Conservation (phyloP, 257 asterid species). For the Misopates orontium region DNA sequence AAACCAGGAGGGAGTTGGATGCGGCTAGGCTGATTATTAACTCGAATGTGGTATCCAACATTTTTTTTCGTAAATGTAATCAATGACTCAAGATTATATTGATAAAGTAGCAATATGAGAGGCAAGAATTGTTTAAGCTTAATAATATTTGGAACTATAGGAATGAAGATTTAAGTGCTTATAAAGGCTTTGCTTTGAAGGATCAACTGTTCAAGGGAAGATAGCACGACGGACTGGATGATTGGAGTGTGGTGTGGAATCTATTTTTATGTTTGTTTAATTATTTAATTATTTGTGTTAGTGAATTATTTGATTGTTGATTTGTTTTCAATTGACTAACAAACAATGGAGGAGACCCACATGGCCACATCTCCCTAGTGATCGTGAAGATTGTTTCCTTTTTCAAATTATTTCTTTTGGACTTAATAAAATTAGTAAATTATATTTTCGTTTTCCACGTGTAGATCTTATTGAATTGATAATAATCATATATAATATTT, state of each 20-base stretch:
- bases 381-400: too few relatives aligned
- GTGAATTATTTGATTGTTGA: not conserved
- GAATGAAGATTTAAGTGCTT: slow-evolving; percentile 1
- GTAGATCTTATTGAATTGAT: too few relatives aligned
- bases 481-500: too few relatives aligned
- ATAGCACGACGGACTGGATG: slow-evolving; percentile 12
- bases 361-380: not conserved
- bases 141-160: slow-evolving; percentile 12
- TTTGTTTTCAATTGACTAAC: slow-evolving; percentile 9
- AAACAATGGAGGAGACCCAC: slow-evolving; percentile 18
- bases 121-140: not conserved
- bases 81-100: not conserved
- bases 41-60: slow-evolving; percentile 49
- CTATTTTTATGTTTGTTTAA: slow-evolving; percentile 12
- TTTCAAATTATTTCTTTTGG: too few relatives aligned
- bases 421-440: too few relatives aligned
- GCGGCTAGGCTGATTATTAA: slow-evolving; percentile 52
- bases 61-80: slow-evolving; percentile 3
- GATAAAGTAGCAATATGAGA: not conserved
- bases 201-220: slow-evolving; percentile 33
- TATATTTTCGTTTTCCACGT: too few relatives aligned
- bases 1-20: slow-evolving; percentile 55
- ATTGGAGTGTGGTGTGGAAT: slow-evolving; percentile 46
- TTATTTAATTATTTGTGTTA: too few relatives aligned
- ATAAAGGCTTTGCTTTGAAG: slow-evolving; percentile 31